Evolutionary conservation across 2,329 filamentous ascomycete species (phyloP).

Genomic region (Trichoderma sp.): DNA sequence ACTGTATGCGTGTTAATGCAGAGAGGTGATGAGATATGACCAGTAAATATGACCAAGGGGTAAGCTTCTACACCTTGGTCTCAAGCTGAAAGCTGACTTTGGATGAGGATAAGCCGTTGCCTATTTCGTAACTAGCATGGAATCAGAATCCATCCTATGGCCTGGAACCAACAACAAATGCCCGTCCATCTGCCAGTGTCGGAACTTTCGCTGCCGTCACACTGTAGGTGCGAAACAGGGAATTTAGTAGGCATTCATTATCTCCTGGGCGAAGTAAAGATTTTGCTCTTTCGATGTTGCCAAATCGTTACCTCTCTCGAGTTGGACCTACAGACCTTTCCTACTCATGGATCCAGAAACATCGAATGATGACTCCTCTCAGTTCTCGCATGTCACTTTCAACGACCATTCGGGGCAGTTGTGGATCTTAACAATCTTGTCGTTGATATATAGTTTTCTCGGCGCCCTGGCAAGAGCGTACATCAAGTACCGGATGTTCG

Average conservation of each 20-base stretch:
- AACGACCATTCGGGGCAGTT: neutral
- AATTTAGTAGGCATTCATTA: neutral
- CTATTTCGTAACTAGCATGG: neutral
- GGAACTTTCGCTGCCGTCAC: neutral
- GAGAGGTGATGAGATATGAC: neutral
- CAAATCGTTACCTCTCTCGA: neutral
- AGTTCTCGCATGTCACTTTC: neutral
- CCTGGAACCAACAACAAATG: neutral
- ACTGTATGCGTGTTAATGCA: neutral
- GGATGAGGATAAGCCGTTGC: neutral
- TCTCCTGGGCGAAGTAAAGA: neutral
- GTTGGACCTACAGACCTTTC: neutral
- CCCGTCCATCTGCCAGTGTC: neutral
- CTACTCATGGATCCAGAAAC: neutral
- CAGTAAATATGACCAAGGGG: neutral
- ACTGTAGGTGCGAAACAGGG: too few species aligned
- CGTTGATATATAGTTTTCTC: neutral
- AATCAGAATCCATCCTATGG: neutral
- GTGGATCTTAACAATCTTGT: neutral
- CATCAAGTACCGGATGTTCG: constrained; percentile 3
- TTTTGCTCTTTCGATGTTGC: neutral
- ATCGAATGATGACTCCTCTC: neutral
- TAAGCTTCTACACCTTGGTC: neutral
- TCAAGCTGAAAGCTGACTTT: neutral
- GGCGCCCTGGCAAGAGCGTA: neutral